These are phyloP conservation scores for Sordaria brevicollis DNA, from an alignment of 495 filamentous ascomycete species.

Conservation along the genomic window DNA sequence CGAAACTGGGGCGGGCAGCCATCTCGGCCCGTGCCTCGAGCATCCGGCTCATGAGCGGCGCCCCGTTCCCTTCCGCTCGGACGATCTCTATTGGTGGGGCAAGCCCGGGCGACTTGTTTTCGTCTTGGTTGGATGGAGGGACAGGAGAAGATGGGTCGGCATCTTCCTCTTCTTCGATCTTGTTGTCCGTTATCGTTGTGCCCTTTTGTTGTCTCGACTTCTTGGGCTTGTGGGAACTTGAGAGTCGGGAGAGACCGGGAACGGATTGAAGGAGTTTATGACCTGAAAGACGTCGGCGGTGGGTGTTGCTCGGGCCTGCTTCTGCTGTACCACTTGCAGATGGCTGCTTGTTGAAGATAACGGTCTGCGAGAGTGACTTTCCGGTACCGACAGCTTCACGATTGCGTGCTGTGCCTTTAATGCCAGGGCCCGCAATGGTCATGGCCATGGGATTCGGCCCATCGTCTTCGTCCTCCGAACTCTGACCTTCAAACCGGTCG, in stretches of 20 bases:
- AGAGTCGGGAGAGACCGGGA: slow-evolving; percentile 33
- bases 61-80: slow-evolving; percentile 29
- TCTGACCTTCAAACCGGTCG: slow-evolving; percentile 67
- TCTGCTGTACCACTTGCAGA: not conserved
- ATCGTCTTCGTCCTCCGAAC: slow-evolving; percentile 61
- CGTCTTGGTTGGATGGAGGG: not conserved
- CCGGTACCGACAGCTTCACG: not conserved
- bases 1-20: slow-evolving; percentile 42
- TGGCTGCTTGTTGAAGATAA: not conserved
- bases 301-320: not conserved
- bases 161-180: slow-evolving; percentile 11
- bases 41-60: slow-evolving; percentile 75
- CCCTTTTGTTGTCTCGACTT: slow-evolving; percentile 21
- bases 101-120: not conserved
- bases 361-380: not conserved
- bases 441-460: slow-evolving; percentile 19
- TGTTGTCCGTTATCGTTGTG: slow-evolving; percentile 9
- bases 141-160: not conserved
- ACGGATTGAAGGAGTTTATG: slow-evolving; percentile 45
- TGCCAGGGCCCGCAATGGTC: slow-evolving; percentile 15
- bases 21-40: slow-evolving; percentile 69
- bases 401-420: not conserved
- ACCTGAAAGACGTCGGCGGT: not conserved
- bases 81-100: slow-evolving; percentile 21
- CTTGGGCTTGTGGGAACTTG: slow-evolving; percentile 26